A percentile compares a stretch with the other conserved stretches of the same genome.
These are phyloP conservation scores for Anisodus acutangulus DNA, from an alignment of 257 asterid genomes.

Conservation along the genomic window DNA sequence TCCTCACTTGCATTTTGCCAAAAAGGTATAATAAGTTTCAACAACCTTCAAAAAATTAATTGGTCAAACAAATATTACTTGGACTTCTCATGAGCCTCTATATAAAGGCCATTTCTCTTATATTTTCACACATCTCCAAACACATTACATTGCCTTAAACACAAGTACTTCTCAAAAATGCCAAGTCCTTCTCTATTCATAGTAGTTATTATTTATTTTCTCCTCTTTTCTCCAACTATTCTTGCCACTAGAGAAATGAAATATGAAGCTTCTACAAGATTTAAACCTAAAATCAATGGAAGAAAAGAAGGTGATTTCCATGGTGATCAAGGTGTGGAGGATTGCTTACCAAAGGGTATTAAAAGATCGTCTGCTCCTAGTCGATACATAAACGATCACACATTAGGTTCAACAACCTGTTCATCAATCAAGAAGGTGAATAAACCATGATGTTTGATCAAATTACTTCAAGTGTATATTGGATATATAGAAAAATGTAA, in stretches of 20 bases:
- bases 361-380: conserved; percentile 68
- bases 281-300: conserved; percentile 37
- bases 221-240: not conserved
- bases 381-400: conserved; percentile 56
- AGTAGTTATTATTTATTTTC: not conserved
- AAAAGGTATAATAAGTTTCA: conserved; percentile 5
- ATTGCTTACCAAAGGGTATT: conserved; percentile 70
- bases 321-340: conserved; percentile 47
- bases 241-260: conserved; percentile 24
- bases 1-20: conserved; percentile 30
- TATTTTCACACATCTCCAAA: not conserved
- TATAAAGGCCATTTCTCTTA: conserved; percentile 31
- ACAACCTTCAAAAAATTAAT: conserved; percentile 31
- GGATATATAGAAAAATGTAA: not conserved
- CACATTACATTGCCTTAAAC: not conserved
- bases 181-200: not conserved
- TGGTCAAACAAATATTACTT: conserved; percentile 44
- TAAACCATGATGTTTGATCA: conserved; percentile 46
- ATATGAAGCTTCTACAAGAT: conserved; percentile 36
- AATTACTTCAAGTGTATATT: conserved; percentile 1
- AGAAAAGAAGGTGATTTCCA: conserved; percentile 18
- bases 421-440: conserved; percentile 35
- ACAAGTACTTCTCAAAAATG: not conserved
- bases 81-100: conserved; percentile 46
- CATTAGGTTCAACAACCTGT: conserved; percentile 46